A percentile compares a stretch with the other conserved stretches of the same genome.
Evolutionary conservation across 768 basidiomycete genomes (phyloP).

Genomic region (Porphyrellus cyaneotinctus): DNA sequence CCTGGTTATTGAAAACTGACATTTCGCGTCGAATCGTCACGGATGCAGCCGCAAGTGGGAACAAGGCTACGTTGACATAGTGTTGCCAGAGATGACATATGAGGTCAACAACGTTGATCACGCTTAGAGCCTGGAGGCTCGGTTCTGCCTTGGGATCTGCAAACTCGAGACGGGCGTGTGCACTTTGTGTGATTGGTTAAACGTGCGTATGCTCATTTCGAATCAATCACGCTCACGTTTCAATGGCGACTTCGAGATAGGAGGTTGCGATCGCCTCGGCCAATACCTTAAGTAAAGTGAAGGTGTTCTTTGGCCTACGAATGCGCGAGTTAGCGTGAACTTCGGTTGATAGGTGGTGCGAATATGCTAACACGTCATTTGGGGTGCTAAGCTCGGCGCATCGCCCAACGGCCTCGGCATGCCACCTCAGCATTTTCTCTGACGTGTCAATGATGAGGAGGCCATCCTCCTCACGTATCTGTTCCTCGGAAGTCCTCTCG

Average conservation of each 20-base stretch:
- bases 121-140: slow-evolving; percentile 58
- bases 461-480: slow-evolving; percentile 78
- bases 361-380: slow-evolving; percentile 72
- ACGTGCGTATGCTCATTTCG: background rate
- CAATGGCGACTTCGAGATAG: slow-evolving; percentile 88
- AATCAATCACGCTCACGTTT: slow-evolving; percentile 63
- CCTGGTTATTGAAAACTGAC: slow-evolving; percentile 87
- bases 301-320: slow-evolving; percentile 81
- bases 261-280: slow-evolving; percentile 78
- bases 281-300: slow-evolving; percentile 76
- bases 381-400: slow-evolving; percentile 84
- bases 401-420: slow-evolving; percentile 93
- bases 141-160: slow-evolving; percentile 80
- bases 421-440: slow-evolving; percentile 94
- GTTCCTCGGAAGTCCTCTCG: slow-evolving; percentile 62
- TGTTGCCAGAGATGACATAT: slow-evolving; percentile 97
- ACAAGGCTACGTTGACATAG: slow-evolving; percentile 85
- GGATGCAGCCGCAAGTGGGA: slow-evolving; percentile 81
- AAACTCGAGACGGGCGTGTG: slow-evolving; percentile 64
- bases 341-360: background rate
- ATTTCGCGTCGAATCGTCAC: slow-evolving; percentile 90
- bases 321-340: slow-evolving; percentile 6
- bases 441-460: slow-evolving; percentile 68
- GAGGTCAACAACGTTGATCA: slow-evolving; percentile 73
- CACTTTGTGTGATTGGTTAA: slow-evolving; percentile 41